Percentiles rank a stretch among this genome's conserved stretches.
These are phyloP conservation scores for Thozetella sp. DNA, from an alignment of 495 filamentous ascomycete genomes.

Conservation along the genomic window DNA sequence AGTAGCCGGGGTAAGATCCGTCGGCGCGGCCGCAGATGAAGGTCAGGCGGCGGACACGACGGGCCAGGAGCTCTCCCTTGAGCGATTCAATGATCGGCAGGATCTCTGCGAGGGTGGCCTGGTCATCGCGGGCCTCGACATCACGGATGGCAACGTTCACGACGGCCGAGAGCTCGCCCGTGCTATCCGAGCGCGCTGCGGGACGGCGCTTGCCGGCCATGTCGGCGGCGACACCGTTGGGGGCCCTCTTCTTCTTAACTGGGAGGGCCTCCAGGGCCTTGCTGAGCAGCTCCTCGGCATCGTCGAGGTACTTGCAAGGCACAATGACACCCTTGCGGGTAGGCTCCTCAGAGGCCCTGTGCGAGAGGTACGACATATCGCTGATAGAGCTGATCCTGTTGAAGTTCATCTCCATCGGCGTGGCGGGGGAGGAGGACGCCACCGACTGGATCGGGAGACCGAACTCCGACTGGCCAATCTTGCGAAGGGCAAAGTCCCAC, in stretches of 20 bases:
- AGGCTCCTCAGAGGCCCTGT: constrained; percentile 68
- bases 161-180: constrained; percentile 84
- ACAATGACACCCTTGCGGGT: constrained; percentile 93
- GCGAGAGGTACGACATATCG: constrained; percentile 87
- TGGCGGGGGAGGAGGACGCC: constrained; percentile 82
- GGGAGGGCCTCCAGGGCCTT: constrained; percentile 86
- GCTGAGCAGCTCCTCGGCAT: constrained; percentile 81
- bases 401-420: constrained; percentile 70
- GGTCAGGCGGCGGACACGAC: constrained; percentile 84
- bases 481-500: constrained; percentile 95
- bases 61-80: constrained; percentile 80
- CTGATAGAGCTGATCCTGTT: constrained; percentile 90
- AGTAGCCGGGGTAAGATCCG: constrained; percentile 95
- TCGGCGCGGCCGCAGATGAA: constrained; percentile 96
- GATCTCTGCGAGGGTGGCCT: constrained; percentile 76
- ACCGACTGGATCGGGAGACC: constrained; percentile 75
- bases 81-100: constrained; percentile 73
- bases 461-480: constrained; percentile 87
- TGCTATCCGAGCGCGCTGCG: constrained; percentile 37
- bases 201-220: constrained; percentile 73
- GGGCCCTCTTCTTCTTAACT: constrained; percentile 38
- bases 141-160: constrained; percentile 91
- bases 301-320: constrained; percentile 89
- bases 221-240: constrained; percentile 66
- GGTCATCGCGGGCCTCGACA: constrained; percentile 82